These are phyloP conservation scores for Colletotrichum sidae DNA, from an alignment of 2,329 filamentous ascomycete genomes.

Conservation along the genomic window DNA sequence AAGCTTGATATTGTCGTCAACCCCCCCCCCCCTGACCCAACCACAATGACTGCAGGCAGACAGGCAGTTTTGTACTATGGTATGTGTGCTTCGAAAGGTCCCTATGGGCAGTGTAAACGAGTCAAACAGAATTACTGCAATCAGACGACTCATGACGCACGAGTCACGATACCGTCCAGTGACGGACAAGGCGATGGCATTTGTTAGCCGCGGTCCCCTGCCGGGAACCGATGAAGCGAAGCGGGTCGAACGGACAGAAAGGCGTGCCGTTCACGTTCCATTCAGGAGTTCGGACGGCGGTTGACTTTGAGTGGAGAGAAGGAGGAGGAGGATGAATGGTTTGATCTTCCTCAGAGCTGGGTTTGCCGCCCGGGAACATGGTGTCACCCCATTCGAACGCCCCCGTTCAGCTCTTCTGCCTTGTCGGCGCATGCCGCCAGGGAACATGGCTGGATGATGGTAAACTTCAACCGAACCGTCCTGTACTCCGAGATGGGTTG, in stretches of 20 bases:
- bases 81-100: no score
- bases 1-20: no score
- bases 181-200: not conserved
- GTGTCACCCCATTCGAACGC: no score
- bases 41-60: no score
- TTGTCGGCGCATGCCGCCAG: not conserved
- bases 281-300: no score
- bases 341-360: constrained; percentile 22
- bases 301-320: no score
- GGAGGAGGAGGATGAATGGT: not conserved
- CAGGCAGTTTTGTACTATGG: no score
- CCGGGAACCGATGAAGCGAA: constrained; percentile 29
- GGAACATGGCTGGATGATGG: constrained; percentile 17
- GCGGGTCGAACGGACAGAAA: constrained; percentile 14
- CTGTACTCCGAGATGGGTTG: not conserved
- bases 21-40: no score
- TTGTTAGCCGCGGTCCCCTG: constrained; percentile 22
- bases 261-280: no score
- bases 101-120: no score
- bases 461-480: constrained; percentile 13
- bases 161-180: not conserved
- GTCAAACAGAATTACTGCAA: not conserved
- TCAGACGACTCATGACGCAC: constrained; percentile 16
- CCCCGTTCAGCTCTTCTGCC: not conserved
- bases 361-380: constrained; percentile 1